These are phyloP conservation scores for Pseudoneurospora amorphoporcata DNA, from an alignment of 495 filamentous ascomycete species.

Conservation along the genomic window DNA sequence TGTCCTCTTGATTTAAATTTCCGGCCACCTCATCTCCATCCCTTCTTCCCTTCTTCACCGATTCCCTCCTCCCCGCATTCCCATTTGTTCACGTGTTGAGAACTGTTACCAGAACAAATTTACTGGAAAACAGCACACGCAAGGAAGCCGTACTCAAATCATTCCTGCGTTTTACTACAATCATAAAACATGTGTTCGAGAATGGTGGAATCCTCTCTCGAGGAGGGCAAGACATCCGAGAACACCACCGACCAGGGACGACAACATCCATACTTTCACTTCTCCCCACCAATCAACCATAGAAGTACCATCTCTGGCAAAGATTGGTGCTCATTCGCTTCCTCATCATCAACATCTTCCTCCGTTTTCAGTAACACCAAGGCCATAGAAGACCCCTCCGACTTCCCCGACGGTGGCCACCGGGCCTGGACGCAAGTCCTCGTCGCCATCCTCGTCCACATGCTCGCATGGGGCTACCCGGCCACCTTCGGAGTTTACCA, in stretches of 20 bases:
- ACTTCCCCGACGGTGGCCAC: slow-evolving; percentile 31
- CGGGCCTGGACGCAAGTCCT: slow-evolving; percentile 35
- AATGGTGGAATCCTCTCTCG: not conserved
- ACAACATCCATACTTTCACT: not conserved
- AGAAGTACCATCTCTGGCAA: not conserved
- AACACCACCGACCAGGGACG: not conserved
- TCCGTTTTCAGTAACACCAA: not conserved
- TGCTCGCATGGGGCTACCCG: slow-evolving; percentile 33
- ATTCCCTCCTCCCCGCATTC: not conserved
- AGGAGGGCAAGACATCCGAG: not conserved
- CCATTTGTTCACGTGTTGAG: not conserved
- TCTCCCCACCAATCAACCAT: not conserved
- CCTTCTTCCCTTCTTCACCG: not conserved
- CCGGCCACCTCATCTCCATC: not conserved
- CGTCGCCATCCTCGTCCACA: slow-evolving; percentile 29
- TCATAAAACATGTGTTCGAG: not conserved
- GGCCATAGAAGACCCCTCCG: slow-evolving; percentile 7
- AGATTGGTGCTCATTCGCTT: not conserved
- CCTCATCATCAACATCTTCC: not conserved
- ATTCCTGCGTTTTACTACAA: not conserved
- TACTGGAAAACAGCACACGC: not conserved
- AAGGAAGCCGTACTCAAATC: not conserved
- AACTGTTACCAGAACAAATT: not conserved
- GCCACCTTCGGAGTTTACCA: slow-evolving; percentile 37
- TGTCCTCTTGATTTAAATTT: not conserved